Evolutionary conservation across 2,329 filamentous ascomycete genomes (phyloP), one percentile per base, ranked within the genome.

Genomic region (Ascochyta viciae-villosae): DNA sequence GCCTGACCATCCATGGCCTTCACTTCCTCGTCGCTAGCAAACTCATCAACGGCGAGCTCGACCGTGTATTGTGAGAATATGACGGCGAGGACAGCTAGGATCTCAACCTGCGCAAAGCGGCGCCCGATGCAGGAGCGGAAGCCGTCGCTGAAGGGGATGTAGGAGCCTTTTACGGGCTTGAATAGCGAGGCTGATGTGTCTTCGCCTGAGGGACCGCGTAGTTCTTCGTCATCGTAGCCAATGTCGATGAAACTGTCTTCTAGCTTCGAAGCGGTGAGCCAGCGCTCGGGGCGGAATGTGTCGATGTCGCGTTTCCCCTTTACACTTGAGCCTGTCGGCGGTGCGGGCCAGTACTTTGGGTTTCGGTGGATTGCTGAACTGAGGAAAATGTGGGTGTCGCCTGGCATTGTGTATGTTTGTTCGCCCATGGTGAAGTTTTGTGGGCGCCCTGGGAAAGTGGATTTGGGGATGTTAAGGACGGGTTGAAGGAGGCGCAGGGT

Each of bases 401-500:
- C 80, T 0, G 90, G 89, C 13, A 92, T 73, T 1, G 81, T 78
- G 66, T 85, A 80, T 40, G 81, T 80, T 58, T 81, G 78, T 2
- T 88, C 89, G 48, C 85, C 79, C 39, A 90, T 72, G 2, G 74
- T 81, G 38, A 94, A 70, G 19, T 79, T 71, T 74, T 92, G 87
- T 47, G 79, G 77, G 33, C 63, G 67, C 29, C 71, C 76, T 6
- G 68, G 71, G 23, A 70, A 57, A 1, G 79, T 81, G 13, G 80
- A 83, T 76, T 95, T 95, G 26, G 90, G 90, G 24, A 95, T 88
- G 48, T 83, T 84, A 39, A 87, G 78, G 16, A 91, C 88, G 0
- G 91, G 86, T 2, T 90, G 89, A 56, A 91, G 81, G 38, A 92
- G 67, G 10, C 91, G 86, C 49, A 95, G 81, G 34, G 88, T 87